Evolutionary conservation across 1,284 basidiomycete species (phyloP), one percentile per base, ranked within the genome.

Genomic region (Leccinum pachyderme): DNA sequence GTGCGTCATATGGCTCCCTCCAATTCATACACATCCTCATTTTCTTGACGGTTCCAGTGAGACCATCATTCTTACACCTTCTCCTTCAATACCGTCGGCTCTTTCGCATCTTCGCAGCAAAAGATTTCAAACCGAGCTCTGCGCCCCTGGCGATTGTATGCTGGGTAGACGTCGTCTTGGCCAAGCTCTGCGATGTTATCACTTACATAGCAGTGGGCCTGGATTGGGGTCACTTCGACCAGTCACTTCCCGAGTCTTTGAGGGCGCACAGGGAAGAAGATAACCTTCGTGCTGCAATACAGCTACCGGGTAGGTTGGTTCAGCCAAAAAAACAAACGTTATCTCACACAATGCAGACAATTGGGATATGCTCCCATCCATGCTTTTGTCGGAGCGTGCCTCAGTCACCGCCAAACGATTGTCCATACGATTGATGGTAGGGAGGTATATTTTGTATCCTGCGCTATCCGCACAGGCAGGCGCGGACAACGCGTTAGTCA

Each of bases 131-230:
- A 12, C 56, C 55, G 22, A 58, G 52, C 11, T 57, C 60, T 24
- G 52, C 61, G 9, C 53, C 70, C 22, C 68, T 73, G 2, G 66
- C 74, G 6, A 58, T 80, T 27, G 69, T 83, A 48, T 86, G 80
- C 63, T 88, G 84, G 83, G 80, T 82, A 6, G 87, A 90, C 56
- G 67, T 77, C 45, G 55, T 88, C 22, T 66, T 90, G n/a, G 76
- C 77, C 5, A 81, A 76, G 60, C 64, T 89, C 5, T 74, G 77
- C 18, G 72, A 77, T 32, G 71, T 76, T 9, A 64, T 73, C n/a
- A 55, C 73, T 4, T 52, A 65, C 7, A 45, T 81, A 28, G 71
- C 77, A 3, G 65, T 69, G 2, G 75, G 74, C 4, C 60, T 70
- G 25, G 58, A 62, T 24, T 49, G 51, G 22, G 52, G 61, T 32